Conservation (phyloP, 768 basidiomycete species). For the Plicaturopsis crispa region DNA sequence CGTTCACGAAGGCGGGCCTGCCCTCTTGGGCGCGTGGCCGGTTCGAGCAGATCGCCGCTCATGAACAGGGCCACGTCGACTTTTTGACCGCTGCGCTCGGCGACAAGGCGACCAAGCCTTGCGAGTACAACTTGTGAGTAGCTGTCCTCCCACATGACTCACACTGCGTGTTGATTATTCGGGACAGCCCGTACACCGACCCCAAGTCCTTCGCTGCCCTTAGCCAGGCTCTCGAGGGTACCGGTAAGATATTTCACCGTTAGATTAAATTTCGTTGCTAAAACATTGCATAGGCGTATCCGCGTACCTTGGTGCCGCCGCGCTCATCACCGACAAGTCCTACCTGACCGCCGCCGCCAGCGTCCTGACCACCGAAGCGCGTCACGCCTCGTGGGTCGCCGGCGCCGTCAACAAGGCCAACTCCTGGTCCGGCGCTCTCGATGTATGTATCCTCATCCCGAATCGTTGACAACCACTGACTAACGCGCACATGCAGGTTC, state of each 20-base stretch:
- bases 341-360: slow-evolving; percentile 48
- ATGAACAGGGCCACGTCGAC: slow-evolving; percentile 48
- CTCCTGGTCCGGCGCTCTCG: slow-evolving; percentile 46
- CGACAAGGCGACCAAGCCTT: slow-evolving; percentile 40
- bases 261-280: too few species aligned
- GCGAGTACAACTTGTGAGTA: slow-evolving; percentile 51
- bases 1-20: slow-evolving; percentile 42
- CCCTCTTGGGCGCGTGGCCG: slow-evolving; percentile 40
- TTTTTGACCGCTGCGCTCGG: slow-evolving; percentile 37
- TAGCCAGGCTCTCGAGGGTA: slow-evolving; percentile 46
- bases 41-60: slow-evolving; percentile 42
- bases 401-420: slow-evolving; percentile 32
- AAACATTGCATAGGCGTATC: slow-evolving; percentile 43
- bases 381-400: slow-evolving; percentile 50
- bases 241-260: too few species aligned
- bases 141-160: too few species aligned
- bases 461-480: neutral
- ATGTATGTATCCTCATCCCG: slow-evolving; percentile 20
- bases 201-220: slow-evolving; percentile 41
- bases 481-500: slow-evolving; percentile 15
- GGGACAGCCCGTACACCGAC: slow-evolving; percentile 45
- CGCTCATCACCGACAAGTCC: slow-evolving; percentile 33
- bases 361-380: slow-evolving; percentile 52
- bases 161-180: too few species aligned
- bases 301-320: slow-evolving; percentile 51